Percentiles rank a stretch among this genome's conserved stretches.
These are phyloP conservation scores for Hypoxylon rubiginosum DNA, from an alignment of 2,329 filamentous ascomycete genomes.

Conservation along the genomic window DNA sequence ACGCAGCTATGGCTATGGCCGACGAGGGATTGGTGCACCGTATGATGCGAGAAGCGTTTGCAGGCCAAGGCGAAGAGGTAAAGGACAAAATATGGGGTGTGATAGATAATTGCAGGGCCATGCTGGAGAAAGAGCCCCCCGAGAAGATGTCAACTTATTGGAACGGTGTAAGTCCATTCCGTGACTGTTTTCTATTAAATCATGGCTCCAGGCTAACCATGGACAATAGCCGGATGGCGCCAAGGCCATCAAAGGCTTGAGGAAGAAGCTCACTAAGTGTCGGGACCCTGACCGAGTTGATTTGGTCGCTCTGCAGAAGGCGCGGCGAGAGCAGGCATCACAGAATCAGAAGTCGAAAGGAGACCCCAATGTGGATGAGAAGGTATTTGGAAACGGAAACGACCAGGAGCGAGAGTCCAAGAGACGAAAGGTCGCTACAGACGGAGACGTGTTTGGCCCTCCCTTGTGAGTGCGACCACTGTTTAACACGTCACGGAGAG, in stretches of 20 bases:
- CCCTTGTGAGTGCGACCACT: slow-evolving; percentile 39
- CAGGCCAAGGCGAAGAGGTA: slow-evolving; percentile 44
- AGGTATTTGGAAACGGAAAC: slow-evolving; percentile 60
- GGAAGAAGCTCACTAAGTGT: slow-evolving; percentile 79
- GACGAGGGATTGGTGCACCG: slow-evolving; percentile 73
- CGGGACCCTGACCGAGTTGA: slow-evolving; percentile 81
- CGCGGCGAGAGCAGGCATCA: slow-evolving; percentile 67
- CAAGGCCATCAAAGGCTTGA: slow-evolving; percentile 68
- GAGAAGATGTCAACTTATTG: slow-evolving; percentile 68
- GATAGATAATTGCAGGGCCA: slow-evolving; percentile 65
- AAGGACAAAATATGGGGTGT: slow-evolving; percentile 64
- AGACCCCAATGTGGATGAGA: slow-evolving; percentile 58
- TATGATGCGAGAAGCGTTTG: slow-evolving; percentile 60
- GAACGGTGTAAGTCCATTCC: slow-evolving; percentile 59
- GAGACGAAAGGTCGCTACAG: slow-evolving; percentile 53
- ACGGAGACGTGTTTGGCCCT: slow-evolving; percentile 48
- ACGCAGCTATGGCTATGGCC: slow-evolving; percentile 82
- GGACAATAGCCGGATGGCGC: slow-evolving; percentile 58
- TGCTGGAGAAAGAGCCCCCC: slow-evolving; percentile 69
- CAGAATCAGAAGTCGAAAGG: slow-evolving; percentile 57
- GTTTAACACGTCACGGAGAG: neutral
- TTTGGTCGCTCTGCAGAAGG: slow-evolving; percentile 76
- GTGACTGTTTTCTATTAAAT: neutral
- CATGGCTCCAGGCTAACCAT: slow-evolving; percentile 49
- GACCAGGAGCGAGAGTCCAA: slow-evolving; percentile 55